Conservation (phyloP, 1,139 yeast species). For the Hyphopichia khmerensis region DNA sequence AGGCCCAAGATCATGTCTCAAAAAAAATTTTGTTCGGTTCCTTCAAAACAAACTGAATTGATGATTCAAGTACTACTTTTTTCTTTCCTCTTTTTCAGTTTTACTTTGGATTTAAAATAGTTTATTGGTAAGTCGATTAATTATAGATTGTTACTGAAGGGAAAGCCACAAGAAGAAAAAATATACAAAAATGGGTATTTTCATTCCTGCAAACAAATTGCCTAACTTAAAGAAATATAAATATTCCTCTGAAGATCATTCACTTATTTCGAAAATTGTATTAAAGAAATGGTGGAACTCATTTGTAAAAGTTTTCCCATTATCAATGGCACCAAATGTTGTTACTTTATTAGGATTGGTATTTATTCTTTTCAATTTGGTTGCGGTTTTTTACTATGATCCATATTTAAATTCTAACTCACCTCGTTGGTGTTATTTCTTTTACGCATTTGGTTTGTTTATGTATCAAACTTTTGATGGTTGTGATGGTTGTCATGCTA, state of each 20-base stretch:
- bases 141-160: too few relatives aligned
- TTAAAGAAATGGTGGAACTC: slow-evolving; percentile 77
- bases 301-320: slow-evolving; percentile 74
- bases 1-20: too few relatives aligned
- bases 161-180: too few relatives aligned
- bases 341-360: slow-evolving; percentile 77
- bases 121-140: too few relatives aligned
- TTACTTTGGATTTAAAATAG: too few relatives aligned
- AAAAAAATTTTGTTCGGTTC: too few relatives aligned
- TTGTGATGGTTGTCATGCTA: slow-evolving; percentile 92
- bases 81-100: too few relatives aligned
- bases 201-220: slow-evolving; percentile 60
- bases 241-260: slow-evolving; percentile 77
- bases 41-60: too few relatives aligned
- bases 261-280: slow-evolving; percentile 69
- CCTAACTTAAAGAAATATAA: slow-evolving; percentile 67
- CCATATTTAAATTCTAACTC: slow-evolving; percentile 59
- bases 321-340: slow-evolving; percentile 85
- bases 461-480: slow-evolving; percentile 96
- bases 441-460: slow-evolving; percentile 82
- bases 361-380: slow-evolving; percentile 64
- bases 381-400: slow-evolving; percentile 69
- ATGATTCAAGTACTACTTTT: too few relatives aligned
- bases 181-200: slow-evolving; percentile 58
- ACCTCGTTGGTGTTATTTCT: slow-evolving; percentile 82